Conservation (phyloP, 164 flowering plant genomes). For the Santalum album region DNA sequence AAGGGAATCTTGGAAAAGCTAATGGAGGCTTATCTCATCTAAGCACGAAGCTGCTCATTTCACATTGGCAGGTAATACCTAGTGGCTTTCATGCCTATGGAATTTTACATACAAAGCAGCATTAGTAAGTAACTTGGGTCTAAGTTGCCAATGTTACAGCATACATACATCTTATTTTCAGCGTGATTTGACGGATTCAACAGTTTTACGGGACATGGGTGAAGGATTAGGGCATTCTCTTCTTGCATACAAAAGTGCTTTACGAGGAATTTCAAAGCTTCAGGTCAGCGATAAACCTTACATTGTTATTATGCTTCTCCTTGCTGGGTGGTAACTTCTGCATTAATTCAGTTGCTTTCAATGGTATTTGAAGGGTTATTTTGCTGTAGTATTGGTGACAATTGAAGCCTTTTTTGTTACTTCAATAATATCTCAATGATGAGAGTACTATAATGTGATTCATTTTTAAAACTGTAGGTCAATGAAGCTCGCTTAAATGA, state of each 20-base stretch:
- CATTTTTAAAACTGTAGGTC: slow-evolving; percentile 32
- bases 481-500: slow-evolving; percentile 66
- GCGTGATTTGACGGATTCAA: slow-evolving; percentile 98
- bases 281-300: slow-evolving; percentile 40
- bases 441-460: not conserved
- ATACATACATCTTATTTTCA: slow-evolving; percentile 36
- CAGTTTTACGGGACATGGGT: slow-evolving; percentile 90
- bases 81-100: too few species aligned
- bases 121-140: too few species aligned
- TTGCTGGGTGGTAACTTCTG: not conserved
- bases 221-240: slow-evolving; percentile 79
- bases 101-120: too few species aligned
- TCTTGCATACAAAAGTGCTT: slow-evolving; percentile 79
- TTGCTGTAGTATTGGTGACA: too few species aligned
- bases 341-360: not conserved
- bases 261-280: slow-evolving; percentile 83
- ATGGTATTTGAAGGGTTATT: not conserved
- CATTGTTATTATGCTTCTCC: not conserved
- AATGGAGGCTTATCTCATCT: slow-evolving; percentile 53
- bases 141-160: too few species aligned
- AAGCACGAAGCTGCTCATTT: slow-evolving; percentile 79
- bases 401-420: too few species aligned
- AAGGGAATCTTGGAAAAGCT: slow-evolving; percentile 88
- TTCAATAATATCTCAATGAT: too few species aligned
- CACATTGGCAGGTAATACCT: slow-evolving; percentile 81